Evolutionary conservation across 2,329 filamentous ascomycete species (phyloP).

Genomic region (Leptoxyphium fumago): DNA sequence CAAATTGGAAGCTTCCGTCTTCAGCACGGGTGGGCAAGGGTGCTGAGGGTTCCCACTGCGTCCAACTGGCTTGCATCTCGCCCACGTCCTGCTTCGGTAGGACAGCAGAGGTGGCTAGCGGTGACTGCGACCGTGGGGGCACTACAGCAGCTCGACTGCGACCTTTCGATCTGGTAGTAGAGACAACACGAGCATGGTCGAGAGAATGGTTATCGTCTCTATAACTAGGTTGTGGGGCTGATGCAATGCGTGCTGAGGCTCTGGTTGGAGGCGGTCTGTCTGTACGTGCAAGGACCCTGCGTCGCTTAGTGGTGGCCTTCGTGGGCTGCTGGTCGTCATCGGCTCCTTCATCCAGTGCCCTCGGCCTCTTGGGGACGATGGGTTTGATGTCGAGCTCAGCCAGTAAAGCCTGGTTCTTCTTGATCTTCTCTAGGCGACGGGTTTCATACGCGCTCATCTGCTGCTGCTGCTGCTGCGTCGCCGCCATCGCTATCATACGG

Average conservation of each 20-base stretch:
- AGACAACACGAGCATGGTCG: too few relatives aligned
- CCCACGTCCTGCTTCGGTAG: conserved; percentile 18
- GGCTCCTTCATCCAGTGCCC: conserved; percentile 5
- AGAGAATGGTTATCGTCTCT: conserved; percentile 18
- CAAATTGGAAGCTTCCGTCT: conserved; percentile 32
- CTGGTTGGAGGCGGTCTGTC: conserved; percentile 22
- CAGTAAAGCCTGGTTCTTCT: conserved; percentile 34
- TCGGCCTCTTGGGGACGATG: conserved; percentile 5
- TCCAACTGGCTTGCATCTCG: conserved; percentile 26
- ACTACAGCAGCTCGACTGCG: too few relatives aligned
- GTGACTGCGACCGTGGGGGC: neutral
- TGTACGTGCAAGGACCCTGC: conserved; percentile 19
- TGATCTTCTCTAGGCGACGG: conserved; percentile 33
- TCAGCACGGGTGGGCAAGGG: conserved; percentile 27
- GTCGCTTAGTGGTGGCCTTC: conserved; percentile 22
- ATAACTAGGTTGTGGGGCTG: conserved; percentile 22
- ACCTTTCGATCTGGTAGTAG: too few relatives aligned
- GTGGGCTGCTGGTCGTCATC: conserved; percentile 8
- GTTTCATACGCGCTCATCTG: conserved; percentile 31
- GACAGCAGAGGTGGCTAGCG: neutral
- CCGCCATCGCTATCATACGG: too few relatives aligned
- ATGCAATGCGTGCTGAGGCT: conserved; percentile 34
- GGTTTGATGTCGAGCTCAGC: conserved; percentile 31
- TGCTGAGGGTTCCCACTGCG: conserved; percentile 28
- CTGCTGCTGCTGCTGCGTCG: neutral